A percentile compares a stretch with the other conserved stretches of the same genome.
Evolutionary conservation across 2,329 filamentous ascomycete genomes (phyloP).

Genomic region (Clarireedia homoeocarpa): DNA sequence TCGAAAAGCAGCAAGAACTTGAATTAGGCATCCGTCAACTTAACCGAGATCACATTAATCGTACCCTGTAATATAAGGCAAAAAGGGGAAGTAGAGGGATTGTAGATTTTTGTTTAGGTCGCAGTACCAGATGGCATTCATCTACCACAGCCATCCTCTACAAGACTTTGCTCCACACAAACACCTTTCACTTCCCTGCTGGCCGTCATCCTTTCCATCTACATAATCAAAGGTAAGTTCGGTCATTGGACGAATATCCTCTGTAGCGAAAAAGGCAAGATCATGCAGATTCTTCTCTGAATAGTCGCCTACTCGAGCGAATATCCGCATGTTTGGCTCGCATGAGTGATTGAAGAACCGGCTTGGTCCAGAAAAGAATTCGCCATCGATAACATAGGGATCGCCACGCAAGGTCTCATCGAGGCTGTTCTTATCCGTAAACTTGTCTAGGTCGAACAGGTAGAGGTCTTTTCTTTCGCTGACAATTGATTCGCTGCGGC

Average conservation of each 20-base stretch:
- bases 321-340: conserved; percentile 70
- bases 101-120: not conserved
- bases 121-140: not conserved
- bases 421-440: conserved; percentile 48
- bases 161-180: conserved; percentile 60
- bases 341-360: conserved; percentile 81
- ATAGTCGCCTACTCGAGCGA: conserved; percentile 70
- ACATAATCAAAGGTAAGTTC: conserved; percentile 79
- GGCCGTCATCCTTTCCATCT: conserved; percentile 48
- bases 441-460: conserved; percentile 77
- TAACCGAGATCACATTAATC: too few relatives aligned
- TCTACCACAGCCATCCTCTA: conserved; percentile 59
- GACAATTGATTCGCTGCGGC: conserved; percentile 48
- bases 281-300: conserved; percentile 69
- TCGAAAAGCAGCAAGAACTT: too few relatives aligned
- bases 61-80: too few relatives aligned
- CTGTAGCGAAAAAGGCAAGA: conserved; percentile 65
- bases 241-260: conserved; percentile 54
- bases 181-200: conserved; percentile 37
- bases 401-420: conserved; percentile 48
- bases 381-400: conserved; percentile 58
- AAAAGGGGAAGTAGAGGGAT: too few relatives aligned
- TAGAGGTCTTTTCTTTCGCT: conserved; percentile 66
- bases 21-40: too few relatives aligned
- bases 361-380: conserved; percentile 70